Conservation (phyloP, 352 stramenopile genomes). For the Phytopythium boreale region DNA sequence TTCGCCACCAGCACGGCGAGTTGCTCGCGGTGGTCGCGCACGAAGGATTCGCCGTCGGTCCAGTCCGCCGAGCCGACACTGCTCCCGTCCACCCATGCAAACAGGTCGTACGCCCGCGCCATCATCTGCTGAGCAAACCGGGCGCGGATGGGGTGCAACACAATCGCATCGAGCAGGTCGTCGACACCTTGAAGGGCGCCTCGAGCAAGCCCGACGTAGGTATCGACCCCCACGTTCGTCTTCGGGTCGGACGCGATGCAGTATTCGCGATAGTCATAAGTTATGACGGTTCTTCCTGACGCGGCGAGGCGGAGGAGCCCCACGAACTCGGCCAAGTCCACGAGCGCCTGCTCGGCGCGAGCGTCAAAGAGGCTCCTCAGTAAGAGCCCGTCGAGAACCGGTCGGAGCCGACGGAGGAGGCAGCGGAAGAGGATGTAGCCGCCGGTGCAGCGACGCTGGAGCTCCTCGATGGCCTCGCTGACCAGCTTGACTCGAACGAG, state of each 20-base stretch:
- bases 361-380: background rate
- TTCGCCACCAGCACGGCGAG: background rate
- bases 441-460: background rate
- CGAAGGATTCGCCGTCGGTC: background rate
- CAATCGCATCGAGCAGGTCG: background rate
- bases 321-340: background rate
- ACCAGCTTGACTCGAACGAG: background rate
- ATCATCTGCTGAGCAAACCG: background rate
- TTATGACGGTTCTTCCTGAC: background rate
- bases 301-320: background rate
- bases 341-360: background rate
- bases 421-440: slow-evolving; percentile 3
- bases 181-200: background rate
- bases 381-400: background rate
- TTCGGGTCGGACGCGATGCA: too few species aligned
- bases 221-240: too few species aligned
- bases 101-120: background rate
- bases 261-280: background rate
- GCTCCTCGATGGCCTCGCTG: background rate
- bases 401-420: background rate
- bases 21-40: background rate
- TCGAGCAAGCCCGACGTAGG: background rate
- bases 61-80: background rate
- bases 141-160: background rate
- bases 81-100: background rate